Conservation (phyloP, 2,329 filamentous ascomycete genomes). For the Geoglossum cookeanum region DNA sequence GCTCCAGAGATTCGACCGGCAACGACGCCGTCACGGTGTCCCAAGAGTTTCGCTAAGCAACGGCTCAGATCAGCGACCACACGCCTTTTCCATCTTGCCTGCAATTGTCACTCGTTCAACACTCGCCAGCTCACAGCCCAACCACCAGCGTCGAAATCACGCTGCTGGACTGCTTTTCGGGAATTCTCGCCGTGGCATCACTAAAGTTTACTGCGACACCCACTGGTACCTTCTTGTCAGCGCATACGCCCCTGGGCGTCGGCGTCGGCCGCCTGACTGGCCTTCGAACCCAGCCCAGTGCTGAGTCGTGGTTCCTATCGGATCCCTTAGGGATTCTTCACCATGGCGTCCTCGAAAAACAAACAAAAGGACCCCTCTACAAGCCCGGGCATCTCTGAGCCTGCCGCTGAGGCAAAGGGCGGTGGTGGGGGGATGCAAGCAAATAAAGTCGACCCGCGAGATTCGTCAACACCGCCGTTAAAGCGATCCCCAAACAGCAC, state of each 20-base stretch:
- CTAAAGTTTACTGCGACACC: not conserved
- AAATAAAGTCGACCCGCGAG: not conserved
- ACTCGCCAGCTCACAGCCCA: not conserved
- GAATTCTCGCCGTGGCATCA: not conserved
- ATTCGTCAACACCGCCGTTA: not conserved
- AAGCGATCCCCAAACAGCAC: conserved; percentile 2
- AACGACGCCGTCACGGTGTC: not conserved
- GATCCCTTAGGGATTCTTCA: not conserved
- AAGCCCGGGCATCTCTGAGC: not conserved
- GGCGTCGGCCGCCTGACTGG: not conserved
- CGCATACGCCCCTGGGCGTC: not conserved
- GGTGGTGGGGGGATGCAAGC: not conserved
- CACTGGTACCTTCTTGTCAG: not conserved
- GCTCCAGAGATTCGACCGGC: not conserved
- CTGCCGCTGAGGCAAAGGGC: not conserved
- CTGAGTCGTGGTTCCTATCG: conserved; percentile 1
- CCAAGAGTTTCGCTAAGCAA: not conserved
- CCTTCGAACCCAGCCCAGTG: not conserved
- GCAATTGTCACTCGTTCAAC: not conserved
- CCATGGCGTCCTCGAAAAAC: not conserved
- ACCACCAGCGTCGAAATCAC: not conserved
- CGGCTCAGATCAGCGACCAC: not conserved
- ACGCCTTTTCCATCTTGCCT: not conserved
- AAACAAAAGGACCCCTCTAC: not conserved
- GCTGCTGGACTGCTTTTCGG: not conserved